Evolutionary conservation across 371 early-diverging fungal species (phyloP).

Genomic region (Cokeromyces recurvatus): DNA sequence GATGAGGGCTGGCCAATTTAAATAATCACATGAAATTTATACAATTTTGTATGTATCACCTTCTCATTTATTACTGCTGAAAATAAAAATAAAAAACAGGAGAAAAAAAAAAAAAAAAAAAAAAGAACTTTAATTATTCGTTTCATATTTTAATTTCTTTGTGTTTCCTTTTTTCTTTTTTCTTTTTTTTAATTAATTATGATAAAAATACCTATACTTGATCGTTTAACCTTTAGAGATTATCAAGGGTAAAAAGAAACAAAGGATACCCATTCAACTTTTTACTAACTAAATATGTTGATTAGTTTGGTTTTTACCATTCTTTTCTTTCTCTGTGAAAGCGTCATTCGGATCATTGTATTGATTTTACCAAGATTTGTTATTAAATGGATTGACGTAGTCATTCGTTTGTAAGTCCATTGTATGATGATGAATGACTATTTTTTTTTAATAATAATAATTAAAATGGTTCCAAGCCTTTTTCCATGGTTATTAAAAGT

Average conservation of each 20-base stretch:
- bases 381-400: slow-evolving; percentile 35
- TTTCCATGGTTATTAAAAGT: slow-evolving; percentile 51
- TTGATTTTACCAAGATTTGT: slow-evolving; percentile 55
- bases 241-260: slow-evolving; percentile 29
- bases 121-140: too few relatives aligned
- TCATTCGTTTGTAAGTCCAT: slow-evolving; percentile 47
- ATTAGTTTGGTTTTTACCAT: slow-evolving; percentile 56
- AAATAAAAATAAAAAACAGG: too few relatives aligned
- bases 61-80: not conserved
- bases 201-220: slow-evolving; percentile 45
- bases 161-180: not conserved
- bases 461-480: slow-evolving; percentile 13
- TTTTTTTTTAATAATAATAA: not conserved
- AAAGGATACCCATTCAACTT: not conserved
- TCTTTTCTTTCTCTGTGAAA: slow-evolving; percentile 63
- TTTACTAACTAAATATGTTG: not conserved
- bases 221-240: slow-evolving; percentile 48
- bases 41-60: too few relatives aligned
- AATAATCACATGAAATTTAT: too few relatives aligned
- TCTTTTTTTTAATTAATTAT: not conserved
- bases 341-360: slow-evolving; percentile 60
- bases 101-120: too few relatives aligned
- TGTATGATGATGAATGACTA: not conserved
- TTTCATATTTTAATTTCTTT: too few relatives aligned
- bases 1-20: slow-evolving; percentile 22